phyloP scores from a whole-genome alignment of 306 rosid genomes.

The Citrullus colocynthis region DNA sequence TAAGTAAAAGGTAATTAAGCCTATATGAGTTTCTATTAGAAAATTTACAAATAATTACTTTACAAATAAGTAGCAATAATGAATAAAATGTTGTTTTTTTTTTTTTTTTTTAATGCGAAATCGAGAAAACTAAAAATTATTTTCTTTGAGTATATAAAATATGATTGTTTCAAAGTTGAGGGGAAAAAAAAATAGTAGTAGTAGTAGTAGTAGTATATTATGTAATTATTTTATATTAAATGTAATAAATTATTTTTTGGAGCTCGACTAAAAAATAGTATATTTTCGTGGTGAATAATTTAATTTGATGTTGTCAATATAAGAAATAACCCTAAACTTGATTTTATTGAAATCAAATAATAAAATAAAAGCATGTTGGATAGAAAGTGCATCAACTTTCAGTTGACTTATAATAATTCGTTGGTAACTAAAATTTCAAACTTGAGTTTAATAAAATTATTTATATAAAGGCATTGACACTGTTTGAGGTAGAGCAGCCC shows the following conservation, averaged over 20 bases:
- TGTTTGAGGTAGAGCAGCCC: background rate
- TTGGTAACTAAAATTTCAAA: background rate
- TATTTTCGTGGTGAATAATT: background rate
- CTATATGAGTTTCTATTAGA: background rate
- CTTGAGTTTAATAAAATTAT: background rate
- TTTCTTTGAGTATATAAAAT: background rate
- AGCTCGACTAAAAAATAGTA: background rate
- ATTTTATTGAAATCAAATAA: background rate
- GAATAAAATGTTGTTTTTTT: background rate
- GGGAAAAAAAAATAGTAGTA: too few relatives aligned
- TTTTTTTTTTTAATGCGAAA: background rate
- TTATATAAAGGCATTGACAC: background rate
- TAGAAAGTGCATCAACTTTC: slow-evolving; percentile 8
- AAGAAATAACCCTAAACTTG: background rate
- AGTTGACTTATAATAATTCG: background rate
- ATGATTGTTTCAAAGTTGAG: background rate
- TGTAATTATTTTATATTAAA: background rate
- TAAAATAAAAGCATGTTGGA: background rate
- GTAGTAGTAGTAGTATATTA: too few relatives aligned
- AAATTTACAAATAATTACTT: background rate
- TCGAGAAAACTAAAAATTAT: background rate
- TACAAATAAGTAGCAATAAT: background rate
- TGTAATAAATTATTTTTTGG: background rate
- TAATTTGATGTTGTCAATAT: background rate
- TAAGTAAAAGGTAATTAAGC: background rate